These are phyloP conservation scores for Microsporum audouinii DNA, from an alignment of 2,329 filamentous ascomycete genomes.

Conservation along the genomic window DNA sequence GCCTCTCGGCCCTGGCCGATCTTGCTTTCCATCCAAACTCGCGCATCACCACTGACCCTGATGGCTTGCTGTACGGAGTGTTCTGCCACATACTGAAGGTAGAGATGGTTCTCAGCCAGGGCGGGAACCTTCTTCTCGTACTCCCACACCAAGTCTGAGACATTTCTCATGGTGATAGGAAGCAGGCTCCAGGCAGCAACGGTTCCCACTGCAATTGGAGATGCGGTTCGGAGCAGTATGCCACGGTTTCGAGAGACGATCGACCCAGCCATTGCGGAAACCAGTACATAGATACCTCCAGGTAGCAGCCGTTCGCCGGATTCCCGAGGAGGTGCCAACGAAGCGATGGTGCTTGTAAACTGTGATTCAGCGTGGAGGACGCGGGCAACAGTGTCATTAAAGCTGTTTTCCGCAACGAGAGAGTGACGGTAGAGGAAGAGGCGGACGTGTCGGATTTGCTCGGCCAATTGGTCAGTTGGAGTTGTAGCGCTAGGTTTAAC, in stretches of 20 bases:
- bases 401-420: slow-evolving; percentile 61
- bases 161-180: slow-evolving; percentile 81
- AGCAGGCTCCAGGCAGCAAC: slow-evolving; percentile 74
- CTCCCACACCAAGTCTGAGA: slow-evolving; percentile 74
- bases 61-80: slow-evolving; percentile 62
- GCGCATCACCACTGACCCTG: slow-evolving; percentile 59
- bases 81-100: slow-evolving; percentile 56
- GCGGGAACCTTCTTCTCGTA: slow-evolving; percentile 85
- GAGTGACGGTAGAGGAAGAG: slow-evolving; percentile 69
- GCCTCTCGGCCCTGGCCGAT: slow-evolving; percentile 63
- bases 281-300: slow-evolving; percentile 80
- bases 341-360: slow-evolving; percentile 80
- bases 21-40: slow-evolving; percentile 67
- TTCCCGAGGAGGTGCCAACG: slow-evolving; percentile 73
- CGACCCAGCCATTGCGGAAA: slow-evolving; percentile 86
- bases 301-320: slow-evolving; percentile 83
- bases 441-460: slow-evolving; percentile 67
- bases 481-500: not conserved
- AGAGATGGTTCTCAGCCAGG: slow-evolving; percentile 68
- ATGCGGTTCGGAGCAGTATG: slow-evolving; percentile 63
- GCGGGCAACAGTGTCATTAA: slow-evolving; percentile 71
- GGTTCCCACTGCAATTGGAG: slow-evolving; percentile 69
- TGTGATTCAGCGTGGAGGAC: slow-evolving; percentile 77
- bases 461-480: slow-evolving; percentile 79
- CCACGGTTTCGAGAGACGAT: slow-evolving; percentile 84